phyloP scores from a whole-genome alignment of 106 monocot species.

The Posidonia australis region DNA sequence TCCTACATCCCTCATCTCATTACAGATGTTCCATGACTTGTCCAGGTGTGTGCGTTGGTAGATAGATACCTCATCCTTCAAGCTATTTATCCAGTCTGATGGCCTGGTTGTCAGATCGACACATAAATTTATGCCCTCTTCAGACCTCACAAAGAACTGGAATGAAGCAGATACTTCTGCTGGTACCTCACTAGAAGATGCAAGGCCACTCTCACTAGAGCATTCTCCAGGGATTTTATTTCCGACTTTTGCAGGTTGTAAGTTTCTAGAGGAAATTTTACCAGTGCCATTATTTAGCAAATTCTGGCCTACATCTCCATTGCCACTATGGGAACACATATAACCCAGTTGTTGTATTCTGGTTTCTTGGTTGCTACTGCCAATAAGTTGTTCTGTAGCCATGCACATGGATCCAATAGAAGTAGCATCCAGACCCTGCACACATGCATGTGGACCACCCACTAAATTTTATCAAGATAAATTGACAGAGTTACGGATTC shows the following conservation, averaged over 20 bases:
- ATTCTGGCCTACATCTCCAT: neutral
- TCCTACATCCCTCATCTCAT: conserved; percentile 14
- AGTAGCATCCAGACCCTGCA: neutral
- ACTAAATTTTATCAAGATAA: too few species aligned
- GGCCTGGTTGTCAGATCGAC: conserved; percentile 62
- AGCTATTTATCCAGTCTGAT: conserved; percentile 49
- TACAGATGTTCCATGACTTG: conserved; percentile 12
- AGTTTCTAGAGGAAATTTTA: neutral
- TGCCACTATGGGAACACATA: neutral
- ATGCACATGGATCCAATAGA: neutral
- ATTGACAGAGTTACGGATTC: neutral
- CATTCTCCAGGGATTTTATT: conserved; percentile 1
- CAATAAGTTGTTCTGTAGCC: neutral
- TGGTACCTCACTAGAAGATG: conserved; percentile 10
- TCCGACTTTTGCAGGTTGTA: neutral
- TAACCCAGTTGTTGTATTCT: neutral
- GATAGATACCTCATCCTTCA: conserved; percentile 45
- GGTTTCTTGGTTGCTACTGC: neutral
- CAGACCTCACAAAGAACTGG: conserved; percentile 63
- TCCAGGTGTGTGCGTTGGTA: conserved; percentile 16
- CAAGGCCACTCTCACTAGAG: conserved; percentile 19
- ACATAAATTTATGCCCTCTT: conserved; percentile 65
- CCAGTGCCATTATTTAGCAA: neutral
- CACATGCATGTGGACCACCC: neutral
- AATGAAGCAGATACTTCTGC: conserved; percentile 36